Base-by-base conservation (phyloP, 495 filamentous ascomycete species). In the Acidomyces sp. region DNA sequence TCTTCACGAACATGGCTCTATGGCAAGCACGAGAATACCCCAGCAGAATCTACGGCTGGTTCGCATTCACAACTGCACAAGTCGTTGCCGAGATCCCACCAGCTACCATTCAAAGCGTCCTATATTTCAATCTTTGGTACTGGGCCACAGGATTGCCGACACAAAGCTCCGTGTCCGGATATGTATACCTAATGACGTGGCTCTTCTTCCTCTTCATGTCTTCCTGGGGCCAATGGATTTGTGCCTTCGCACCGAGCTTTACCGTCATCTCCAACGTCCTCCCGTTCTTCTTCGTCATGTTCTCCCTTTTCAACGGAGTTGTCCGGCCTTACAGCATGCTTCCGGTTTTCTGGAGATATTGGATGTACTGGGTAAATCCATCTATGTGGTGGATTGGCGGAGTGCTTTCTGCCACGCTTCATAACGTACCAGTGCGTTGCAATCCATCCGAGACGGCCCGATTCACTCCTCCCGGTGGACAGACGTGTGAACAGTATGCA, bases 201-300 rank as follows among this genome's bases (percentile, higher is more conserved):
- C 68, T 90, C 0, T 87, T 88, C 63, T 83, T 78, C 69, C 61
- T 88, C 21, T 88, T 88, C 68, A 68, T 74, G 47, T 68, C 72
- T 4, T 75, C 69, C 43, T 85, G 80, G 80, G 82, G 83, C 18
- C 83, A 90, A 53, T 86, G 80, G 78, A 83, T 87, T 48, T 79
- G 76, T 52, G 78, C 83, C 3, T 82, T 85, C 60, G 78, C 84
- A 0, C 82, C 82, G 1, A 74, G 65, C 5, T 84, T 86, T 63
- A 82, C 80, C 3, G 78, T 88, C 52, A 85, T 86, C 52, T 72
- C 74, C 32, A 86, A 88, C 61, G 63, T 75, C 4, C 67, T 78
- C 3, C 80, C 80, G 3, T 84, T 84, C 62, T 86, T 90, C 70
- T 77, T 86, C 56, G 80, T 83, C 57, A 75, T 80, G 53, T 78